Percentiles rank a stretch among this genome's conserved stretches.
These are phyloP conservation scores for Malus hybrid DNA, from an alignment of 331 rosid genomes.

Conservation along the genomic window DNA sequence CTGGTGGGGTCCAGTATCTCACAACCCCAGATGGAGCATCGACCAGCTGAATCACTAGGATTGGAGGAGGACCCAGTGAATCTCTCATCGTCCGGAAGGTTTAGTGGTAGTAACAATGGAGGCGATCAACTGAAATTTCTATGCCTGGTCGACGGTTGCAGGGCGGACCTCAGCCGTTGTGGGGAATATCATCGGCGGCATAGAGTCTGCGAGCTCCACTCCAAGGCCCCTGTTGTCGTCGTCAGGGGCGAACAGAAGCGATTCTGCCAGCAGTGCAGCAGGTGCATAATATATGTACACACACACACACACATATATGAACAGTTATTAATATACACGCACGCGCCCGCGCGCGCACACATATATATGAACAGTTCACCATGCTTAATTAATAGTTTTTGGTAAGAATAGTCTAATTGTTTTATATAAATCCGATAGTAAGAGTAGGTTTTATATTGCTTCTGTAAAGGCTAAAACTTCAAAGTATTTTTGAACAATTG, in stretches of 20 bases:
- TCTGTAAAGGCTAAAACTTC: background rate
- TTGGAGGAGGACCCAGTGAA: constrained; percentile 1
- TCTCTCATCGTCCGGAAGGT: background rate
- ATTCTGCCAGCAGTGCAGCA: constrained; percentile 99
- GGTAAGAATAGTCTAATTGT: background rate
- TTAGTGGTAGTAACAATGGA: background rate
- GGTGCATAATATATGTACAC: constrained; percentile 23
- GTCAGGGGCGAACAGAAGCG: constrained; percentile 72
- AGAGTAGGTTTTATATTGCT: background rate
- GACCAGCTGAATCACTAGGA: constrained; percentile 13
- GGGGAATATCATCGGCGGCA: constrained; percentile 90
- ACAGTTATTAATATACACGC: no score
- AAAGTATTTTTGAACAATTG: no score
- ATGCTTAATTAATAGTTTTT: background rate
- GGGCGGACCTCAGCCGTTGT: constrained; percentile 63
- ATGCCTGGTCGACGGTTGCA: constrained; percentile 81
- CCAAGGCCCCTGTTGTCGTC: constrained; percentile 67
- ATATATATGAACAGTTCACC: background rate
- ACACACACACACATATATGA: no score
- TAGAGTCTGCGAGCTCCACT: constrained; percentile 84
- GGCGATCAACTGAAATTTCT: constrained; percentile 23
- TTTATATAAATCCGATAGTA: background rate
- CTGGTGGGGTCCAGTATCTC: constrained; percentile 16
- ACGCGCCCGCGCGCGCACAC: no score
- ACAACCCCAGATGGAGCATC: constrained; percentile 2